These are phyloP conservation scores for Beauveria sp. DNA, from an alignment of 2,329 filamentous ascomycete species.

Conservation along the genomic window DNA sequence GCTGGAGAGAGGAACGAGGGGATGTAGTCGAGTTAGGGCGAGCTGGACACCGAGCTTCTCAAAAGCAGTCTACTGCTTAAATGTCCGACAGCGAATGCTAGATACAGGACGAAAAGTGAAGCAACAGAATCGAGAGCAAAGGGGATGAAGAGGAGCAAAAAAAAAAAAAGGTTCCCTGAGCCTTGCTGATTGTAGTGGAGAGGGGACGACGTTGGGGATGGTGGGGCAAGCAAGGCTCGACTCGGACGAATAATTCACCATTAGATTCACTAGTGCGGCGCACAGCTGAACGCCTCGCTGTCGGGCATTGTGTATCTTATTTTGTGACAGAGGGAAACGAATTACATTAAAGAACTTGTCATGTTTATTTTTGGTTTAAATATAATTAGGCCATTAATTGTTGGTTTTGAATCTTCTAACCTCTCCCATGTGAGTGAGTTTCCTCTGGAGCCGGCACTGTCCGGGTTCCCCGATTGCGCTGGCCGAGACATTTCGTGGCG, in stretches of 20 bases:
- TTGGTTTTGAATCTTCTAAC: too few species aligned
- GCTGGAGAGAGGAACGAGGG: not conserved
- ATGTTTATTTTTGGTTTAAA: too few species aligned
- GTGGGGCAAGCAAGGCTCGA: not conserved
- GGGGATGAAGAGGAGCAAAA: not conserved
- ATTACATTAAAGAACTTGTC: too few species aligned
- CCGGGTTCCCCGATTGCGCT: not conserved
- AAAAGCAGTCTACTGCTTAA: not conserved
- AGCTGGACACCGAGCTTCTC: too few species aligned
- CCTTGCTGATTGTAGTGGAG: not conserved
- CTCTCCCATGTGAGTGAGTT: too few species aligned
- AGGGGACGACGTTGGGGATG: not conserved
- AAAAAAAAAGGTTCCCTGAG: not conserved
- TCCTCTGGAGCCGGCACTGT: not conserved
- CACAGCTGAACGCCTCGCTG: constrained; percentile 1
- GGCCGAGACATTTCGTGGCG: not conserved
- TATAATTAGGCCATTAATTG: too few species aligned
- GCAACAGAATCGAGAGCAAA: too few species aligned
- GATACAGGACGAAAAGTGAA: not conserved
- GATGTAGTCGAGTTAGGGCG: not conserved
- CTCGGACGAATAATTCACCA: too few species aligned
- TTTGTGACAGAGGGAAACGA: not conserved
- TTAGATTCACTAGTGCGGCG: not conserved
- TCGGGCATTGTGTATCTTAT: not conserved
- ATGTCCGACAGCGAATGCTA: not conserved